Base-by-base conservation (phyloP, 495 filamentous ascomycete species). In the Neurospora sp. region DNA sequence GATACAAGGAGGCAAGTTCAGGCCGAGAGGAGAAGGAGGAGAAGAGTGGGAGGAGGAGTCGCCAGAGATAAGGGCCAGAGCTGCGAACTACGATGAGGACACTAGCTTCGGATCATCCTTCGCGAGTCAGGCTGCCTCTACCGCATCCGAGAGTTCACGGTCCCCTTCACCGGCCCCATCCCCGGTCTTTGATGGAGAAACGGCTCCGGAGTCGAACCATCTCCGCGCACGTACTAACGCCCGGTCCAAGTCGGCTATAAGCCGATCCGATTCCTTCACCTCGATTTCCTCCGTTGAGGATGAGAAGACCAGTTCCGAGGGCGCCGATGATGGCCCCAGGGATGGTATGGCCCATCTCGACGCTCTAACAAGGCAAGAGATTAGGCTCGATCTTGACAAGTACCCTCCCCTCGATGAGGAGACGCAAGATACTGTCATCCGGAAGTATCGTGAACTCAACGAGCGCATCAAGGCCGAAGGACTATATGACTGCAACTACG, bases 1-100 rank as follows among this genome's bases (percentile, higher is more conserved):
- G 7, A 93, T 99, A 69, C 96, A 98, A 80, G 95, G 94, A 70
- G 96, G 96, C 37, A 88, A 85, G 74, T 98, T 97, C 81, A 88
- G 92, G 74, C 81, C 83, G 4, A 53, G 75, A 76, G 38, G 76
- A 80, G 10, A 71, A 77, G 40, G 80, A 85, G 12, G 81, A 84
- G 39, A 82, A 80, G 22, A 78, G 78, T 16, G 75, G 18, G 78
- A 82, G 31, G 81, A 83, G 27, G 84, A 88, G 18, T 80, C 80
- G 16, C 83, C 80, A 14, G 74, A 75, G 69, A 83, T 82, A 47
- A 84, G 83, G 73, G 72, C 79, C 65, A 75, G 73, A 59, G 47
- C 47, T 59, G 22, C 47, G 10, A 27, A 14, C 47, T 27, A 27
- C 22, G 47, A 59, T 37, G 71, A 79, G 39, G 37, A 42, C 35